Percentiles rank a stretch among this genome's conserved stretches.
These are phyloP conservation scores for Boletus subcaerulescens DNA, from an alignment of 768 basidiomycete genomes.

Conservation along the genomic window DNA sequence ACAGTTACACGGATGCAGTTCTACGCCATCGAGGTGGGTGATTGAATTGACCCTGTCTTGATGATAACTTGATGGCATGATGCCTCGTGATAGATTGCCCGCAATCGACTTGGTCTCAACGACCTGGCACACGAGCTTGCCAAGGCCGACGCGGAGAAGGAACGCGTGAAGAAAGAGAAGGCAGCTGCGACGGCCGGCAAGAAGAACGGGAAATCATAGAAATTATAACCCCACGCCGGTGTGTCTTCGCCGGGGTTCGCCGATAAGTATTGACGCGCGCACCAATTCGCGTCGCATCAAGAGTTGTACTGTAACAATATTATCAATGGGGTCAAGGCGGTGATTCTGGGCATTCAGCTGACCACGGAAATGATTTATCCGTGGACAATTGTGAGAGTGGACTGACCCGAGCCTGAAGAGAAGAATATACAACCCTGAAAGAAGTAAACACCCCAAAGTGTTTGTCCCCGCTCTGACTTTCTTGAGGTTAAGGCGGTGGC, in stretches of 20 bases:
- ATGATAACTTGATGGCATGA: not conserved
- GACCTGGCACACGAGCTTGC: slow-evolving; percentile 81
- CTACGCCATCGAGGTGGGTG: slow-evolving; percentile 81
- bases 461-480: too few relatives aligned
- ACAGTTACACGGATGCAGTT: slow-evolving; percentile 53
- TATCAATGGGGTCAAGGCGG: not conserved
- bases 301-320: not conserved
- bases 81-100: slow-evolving; percentile 61
- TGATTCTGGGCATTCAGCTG: not conserved
- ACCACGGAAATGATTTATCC: slow-evolving; percentile 15
- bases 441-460: not conserved
- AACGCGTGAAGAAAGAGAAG: slow-evolving; percentile 55
- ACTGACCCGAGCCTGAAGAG: slow-evolving; percentile 1
- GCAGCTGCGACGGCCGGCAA: slow-evolving; percentile 46
- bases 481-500: not conserved
- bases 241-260: not conserved
- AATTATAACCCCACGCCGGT: slow-evolving; percentile 19
- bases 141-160: slow-evolving; percentile 57
- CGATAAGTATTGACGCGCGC: not conserved
- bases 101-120: slow-evolving; percentile 90
- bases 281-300: not conserved
- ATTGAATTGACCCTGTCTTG: slow-evolving; percentile 8
- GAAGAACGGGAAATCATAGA: slow-evolving; percentile 34
- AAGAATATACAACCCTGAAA: slow-evolving; percentile 3
- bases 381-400: slow-evolving; percentile 9